These are phyloP conservation scores for Grosmannia huntii DNA, from an alignment of 2,329 filamentous ascomycete genomes.

Conservation along the genomic window DNA sequence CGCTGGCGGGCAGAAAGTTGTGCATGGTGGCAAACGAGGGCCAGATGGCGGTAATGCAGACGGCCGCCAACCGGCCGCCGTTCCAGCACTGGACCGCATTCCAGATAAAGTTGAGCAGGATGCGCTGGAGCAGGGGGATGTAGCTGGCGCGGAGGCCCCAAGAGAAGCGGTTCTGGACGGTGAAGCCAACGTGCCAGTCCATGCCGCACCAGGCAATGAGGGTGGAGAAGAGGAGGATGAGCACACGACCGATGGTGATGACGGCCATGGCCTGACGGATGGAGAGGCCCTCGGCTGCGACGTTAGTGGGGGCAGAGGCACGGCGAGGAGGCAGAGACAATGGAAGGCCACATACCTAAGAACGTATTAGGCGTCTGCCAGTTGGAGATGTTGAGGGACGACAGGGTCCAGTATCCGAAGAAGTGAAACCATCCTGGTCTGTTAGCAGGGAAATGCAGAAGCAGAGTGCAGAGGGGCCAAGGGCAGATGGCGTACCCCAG, in stretches of 20 bases:
- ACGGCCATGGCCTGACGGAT: constrained; percentile 33
- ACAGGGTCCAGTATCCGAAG: constrained; percentile 7
- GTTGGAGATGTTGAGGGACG: constrained; percentile 9
- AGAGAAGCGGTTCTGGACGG: constrained; percentile 33
- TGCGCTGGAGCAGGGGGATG: constrained; percentile 32
- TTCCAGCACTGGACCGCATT: constrained; percentile 31
- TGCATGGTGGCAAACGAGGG: constrained; percentile 15
- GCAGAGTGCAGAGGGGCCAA: background rate
- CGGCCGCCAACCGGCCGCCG: constrained; percentile 24
- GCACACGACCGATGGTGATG: constrained; percentile 28
- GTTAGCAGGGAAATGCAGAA: background rate
- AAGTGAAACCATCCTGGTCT: constrained; percentile 8
- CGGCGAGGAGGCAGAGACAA: background rate
- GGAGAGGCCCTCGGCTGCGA: constrained; percentile 23
- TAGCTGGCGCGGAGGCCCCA: constrained; percentile 37
- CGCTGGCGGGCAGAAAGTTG: constrained; percentile 15
- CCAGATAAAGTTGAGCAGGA: constrained; percentile 38
- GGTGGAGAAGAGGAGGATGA: constrained; percentile 29
- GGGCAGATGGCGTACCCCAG: constrained; percentile 7
- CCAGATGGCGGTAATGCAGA: constrained; percentile 17
- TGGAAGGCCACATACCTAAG: background rate
- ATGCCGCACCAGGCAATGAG: constrained; percentile 34
- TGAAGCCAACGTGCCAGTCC: constrained; percentile 37
- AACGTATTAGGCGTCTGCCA: constrained; percentile 10
- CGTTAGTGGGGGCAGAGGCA: background rate